Evolutionary conservation across 140 eudicot genomes (phyloP), one percentile per base, ranked within the genome.

Genomic region (Anethum foeniculum): DNA sequence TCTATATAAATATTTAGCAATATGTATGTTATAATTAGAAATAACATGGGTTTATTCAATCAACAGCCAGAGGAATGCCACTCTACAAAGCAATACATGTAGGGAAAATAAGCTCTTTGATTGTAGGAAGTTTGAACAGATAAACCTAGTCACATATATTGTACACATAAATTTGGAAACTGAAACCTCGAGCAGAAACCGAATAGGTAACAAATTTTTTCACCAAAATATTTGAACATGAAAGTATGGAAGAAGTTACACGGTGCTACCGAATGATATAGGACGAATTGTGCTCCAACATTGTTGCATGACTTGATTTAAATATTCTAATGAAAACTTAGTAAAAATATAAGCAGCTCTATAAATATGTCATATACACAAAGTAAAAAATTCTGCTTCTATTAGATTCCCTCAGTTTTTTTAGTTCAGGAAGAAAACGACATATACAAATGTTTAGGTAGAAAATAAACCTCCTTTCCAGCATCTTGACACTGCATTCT

Each of bases 401-500:
- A 1, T 19, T 7, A 44, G 32, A 46, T 16, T 75, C 78, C 60
- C 3, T 44, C n/a, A 1, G 32, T 3, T 15, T n/a, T 73, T 23
- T 34, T 19, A 4, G 25, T 79, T 21, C 44, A 43, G 18, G 7
- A 38, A 25, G 23, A 43, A 80, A 32, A 41, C 78, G 77, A 58
- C 72, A 81, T 15, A 71, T n/a, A 62, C 7, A 47, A 81, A 38
- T 10, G 74, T 34, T 34, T 41, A 13, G 51, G 71, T 81, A 65
- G 71, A 76, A 76, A 82, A 73, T 60, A 25, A 89, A 93, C 98
- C 93, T 91, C 91, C 89, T 86, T 85, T 85, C 85, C 44, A 79
- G 89, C 79, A 79, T 86, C 86, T 77, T 80, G 71, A 89, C 81
- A 84, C 84, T 82, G 84, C 85, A 89, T 77, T 89, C 83, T 71